These are phyloP conservation scores for Russula ochroleuca DNA, from an alignment of 768 basidiomycete species.

Conservation along the genomic window DNA sequence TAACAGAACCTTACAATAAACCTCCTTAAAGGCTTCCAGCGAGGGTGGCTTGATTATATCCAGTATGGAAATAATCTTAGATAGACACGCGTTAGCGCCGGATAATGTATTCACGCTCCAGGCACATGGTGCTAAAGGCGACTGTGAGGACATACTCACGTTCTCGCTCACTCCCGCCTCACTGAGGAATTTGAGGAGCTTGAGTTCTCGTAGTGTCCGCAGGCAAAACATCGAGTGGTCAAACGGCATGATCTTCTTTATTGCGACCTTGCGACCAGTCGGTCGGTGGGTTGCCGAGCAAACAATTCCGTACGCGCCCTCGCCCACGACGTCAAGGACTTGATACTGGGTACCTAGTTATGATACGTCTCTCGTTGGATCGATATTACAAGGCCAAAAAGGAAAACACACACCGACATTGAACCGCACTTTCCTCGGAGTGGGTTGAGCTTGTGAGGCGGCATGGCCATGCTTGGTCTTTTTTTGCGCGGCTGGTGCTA, in stretches of 20 bases:
- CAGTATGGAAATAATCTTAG: constrained; percentile 81
- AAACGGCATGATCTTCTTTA: constrained; percentile 94
- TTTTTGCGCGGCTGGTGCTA: constrained; percentile 29
- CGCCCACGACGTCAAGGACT: constrained; percentile 82
- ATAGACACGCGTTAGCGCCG: constrained; percentile 15
- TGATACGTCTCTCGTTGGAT: neutral
- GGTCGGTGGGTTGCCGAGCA: constrained; percentile 78
- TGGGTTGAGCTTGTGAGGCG: constrained; percentile 44
- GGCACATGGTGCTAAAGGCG: neutral
- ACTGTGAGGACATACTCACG: constrained; percentile 37
- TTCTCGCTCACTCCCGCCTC: constrained; percentile 89
- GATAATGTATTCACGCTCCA: neutral
- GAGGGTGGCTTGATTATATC: constrained; percentile 82
- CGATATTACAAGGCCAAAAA: neutral
- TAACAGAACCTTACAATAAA: constrained; percentile 52
- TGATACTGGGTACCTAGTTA: constrained; percentile 49
- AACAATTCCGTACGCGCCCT: constrained; percentile 93
- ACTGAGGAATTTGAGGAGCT: constrained; percentile 70
- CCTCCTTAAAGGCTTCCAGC: constrained; percentile 82
- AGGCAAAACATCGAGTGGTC: constrained; percentile 93
- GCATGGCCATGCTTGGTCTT: constrained; percentile 47
- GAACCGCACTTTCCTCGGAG: constrained; percentile 82
- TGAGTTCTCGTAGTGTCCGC: constrained; percentile 54
- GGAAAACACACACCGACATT: constrained; percentile 58
- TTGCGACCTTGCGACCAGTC: constrained; percentile 82